Percentiles rank a stretch among this genome's conserved stretches.
These are phyloP conservation scores for Lindgomyces ingoldianus DNA, from an alignment of 495 filamentous ascomycete species.

Conservation along the genomic window DNA sequence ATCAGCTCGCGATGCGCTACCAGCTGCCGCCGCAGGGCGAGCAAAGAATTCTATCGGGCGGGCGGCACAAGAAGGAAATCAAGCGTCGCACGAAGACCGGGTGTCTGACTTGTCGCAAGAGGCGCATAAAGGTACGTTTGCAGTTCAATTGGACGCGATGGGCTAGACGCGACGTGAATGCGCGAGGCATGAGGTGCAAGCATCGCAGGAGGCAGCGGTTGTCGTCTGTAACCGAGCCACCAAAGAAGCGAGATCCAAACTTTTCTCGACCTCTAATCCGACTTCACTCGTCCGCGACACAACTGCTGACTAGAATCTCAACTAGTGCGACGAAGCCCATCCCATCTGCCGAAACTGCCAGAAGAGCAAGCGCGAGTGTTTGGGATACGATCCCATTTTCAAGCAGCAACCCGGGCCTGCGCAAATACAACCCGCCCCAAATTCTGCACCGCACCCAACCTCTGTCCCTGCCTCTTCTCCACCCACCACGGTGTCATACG, in stretches of 20 bases:
- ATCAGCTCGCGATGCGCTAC: constrained; percentile 61
- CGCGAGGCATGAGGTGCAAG: constrained; percentile 16
- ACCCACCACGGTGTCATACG: constrained; percentile 33
- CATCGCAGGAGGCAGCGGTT: constrained; percentile 13
- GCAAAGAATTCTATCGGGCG: constrained; percentile 69
- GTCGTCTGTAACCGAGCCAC: constrained; percentile 36
- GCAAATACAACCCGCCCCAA: constrained; percentile 75
- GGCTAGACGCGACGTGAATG: constrained; percentile 13
- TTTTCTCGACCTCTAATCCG: constrained; percentile 23
- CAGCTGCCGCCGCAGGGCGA: constrained; percentile 57
- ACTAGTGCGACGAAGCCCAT: constrained; percentile 92
- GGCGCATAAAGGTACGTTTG: constrained; percentile 91
- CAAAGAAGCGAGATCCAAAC: constrained; percentile 38
- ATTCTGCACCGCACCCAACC: constrained; percentile 42
- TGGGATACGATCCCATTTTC: constrained; percentile 98
- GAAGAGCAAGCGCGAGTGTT: constrained; percentile 95
- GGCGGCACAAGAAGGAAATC: constrained; percentile 96
- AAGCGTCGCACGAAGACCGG: constrained; percentile 98
- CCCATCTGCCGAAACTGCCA: constrained; percentile 95
- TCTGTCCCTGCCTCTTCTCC: constrained; percentile 39
- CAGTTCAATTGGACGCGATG: constrained; percentile 9
- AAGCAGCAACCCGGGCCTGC: constrained; percentile 79
- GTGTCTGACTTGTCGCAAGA: constrained; percentile 93
- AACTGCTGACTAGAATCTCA: constrained; percentile 23
- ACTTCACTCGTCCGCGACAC: constrained; percentile 19